Evolutionary conservation across 176 grass and related monocot species (phyloP).

Genomic region (Areca catechu): DNA sequence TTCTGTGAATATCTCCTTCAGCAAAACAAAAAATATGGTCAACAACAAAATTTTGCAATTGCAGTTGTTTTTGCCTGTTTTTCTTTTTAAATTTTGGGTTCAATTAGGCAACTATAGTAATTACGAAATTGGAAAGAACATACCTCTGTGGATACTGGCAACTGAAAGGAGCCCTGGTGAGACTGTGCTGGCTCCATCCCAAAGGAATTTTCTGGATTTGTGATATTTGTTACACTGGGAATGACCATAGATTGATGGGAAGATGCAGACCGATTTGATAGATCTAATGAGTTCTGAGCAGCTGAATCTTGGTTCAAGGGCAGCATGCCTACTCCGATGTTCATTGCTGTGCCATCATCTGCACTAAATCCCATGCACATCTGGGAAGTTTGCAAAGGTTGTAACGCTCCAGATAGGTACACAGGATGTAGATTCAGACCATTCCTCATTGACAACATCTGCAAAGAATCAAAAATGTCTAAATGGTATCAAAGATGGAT

Average conservation of each 20-base stretch:
- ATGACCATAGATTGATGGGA: background rate
- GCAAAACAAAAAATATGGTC: background rate
- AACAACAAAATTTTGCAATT: background rate
- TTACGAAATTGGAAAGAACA: background rate
- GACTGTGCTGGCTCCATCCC: background rate
- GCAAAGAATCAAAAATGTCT: no score
- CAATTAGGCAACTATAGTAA: background rate
- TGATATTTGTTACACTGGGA: background rate
- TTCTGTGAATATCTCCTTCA: background rate
- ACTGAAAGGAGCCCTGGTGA: background rate
- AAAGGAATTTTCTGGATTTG: slow-evolving; percentile 1
- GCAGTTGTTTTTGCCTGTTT: background rate
- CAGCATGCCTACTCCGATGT: background rate
- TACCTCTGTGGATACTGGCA: background rate
- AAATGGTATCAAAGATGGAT: no score
- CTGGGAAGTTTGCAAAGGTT: slow-evolving; percentile 7
- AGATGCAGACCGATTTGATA: background rate
- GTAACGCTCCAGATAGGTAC: slow-evolving; percentile 1
- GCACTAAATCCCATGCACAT: background rate
- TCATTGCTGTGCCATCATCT: background rate
- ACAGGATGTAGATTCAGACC: slow-evolving; percentile 2
- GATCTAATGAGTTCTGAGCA: background rate
- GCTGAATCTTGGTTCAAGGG: slow-evolving; percentile 5
- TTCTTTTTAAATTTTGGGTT: background rate
- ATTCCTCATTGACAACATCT: slow-evolving; percentile 10